phyloP scores from a whole-genome alignment of 441 rosid species.

The Croton setiger region DNA sequence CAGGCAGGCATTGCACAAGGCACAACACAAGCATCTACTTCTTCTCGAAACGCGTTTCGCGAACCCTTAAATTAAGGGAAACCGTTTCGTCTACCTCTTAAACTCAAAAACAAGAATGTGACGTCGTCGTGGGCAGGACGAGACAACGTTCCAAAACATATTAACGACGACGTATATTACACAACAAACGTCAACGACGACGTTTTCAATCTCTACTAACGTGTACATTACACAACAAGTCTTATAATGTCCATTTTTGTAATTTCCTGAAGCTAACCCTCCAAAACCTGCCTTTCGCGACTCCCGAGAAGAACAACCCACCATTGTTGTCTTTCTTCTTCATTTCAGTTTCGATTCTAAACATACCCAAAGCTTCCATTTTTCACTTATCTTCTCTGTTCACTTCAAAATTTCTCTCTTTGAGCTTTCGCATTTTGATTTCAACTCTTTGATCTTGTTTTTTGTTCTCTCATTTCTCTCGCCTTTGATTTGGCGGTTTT shows the following conservation, averaged over 20 bases:
- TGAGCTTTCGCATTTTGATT: background rate
- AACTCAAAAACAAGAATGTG: background rate
- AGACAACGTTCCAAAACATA: too few species aligned
- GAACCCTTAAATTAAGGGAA: background rate
- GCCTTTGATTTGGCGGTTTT: background rate
- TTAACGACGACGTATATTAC: too few species aligned
- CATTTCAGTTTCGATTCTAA: slow-evolving; percentile 27
- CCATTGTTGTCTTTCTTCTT: slow-evolving; percentile 9
- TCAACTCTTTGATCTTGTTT: background rate
- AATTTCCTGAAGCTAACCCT: slow-evolving; percentile 12
- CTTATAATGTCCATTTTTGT: slow-evolving; percentile 6
- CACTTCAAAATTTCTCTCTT: background rate
- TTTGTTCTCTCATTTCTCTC: background rate
- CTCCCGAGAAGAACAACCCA: slow-evolving; percentile 23
- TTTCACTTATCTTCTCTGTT: slow-evolving; percentile 8
- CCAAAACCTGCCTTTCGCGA: slow-evolving; percentile 18
- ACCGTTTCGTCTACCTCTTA: too few species aligned
- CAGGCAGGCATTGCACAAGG: too few species aligned
- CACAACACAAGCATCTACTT: too few species aligned
- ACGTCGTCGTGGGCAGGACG: background rate
- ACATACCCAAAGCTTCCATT: background rate
- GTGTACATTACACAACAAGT: background rate
- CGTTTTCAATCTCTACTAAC: background rate
- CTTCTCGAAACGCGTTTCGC: too few species aligned
- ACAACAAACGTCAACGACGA: too few species aligned